phyloP scores from a whole-genome alignment of 2,329 filamentous ascomycete species.

The Colletotrichum gigasporum region DNA sequence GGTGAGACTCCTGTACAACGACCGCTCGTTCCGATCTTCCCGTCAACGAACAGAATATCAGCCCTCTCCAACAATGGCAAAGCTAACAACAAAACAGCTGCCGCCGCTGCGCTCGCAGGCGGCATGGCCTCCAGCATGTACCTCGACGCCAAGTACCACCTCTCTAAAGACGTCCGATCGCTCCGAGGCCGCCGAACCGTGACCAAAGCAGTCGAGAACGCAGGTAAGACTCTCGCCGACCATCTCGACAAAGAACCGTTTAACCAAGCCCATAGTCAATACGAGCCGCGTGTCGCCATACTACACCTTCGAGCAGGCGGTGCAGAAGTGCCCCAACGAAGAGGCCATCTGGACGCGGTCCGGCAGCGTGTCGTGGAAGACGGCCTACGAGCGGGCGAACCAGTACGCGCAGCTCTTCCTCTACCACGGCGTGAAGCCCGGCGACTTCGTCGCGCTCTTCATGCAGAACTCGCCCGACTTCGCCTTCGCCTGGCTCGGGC shows the following conservation, averaged over 20 bases:
- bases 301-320: conserved; percentile 71
- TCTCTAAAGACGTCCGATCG: conserved; percentile 66
- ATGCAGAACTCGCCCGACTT: conserved; percentile 76
- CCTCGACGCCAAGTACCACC: conserved; percentile 74
- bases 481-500: conserved; percentile 70
- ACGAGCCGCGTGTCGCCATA: conserved; percentile 68
- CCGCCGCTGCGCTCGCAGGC: conserved; percentile 49
- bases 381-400: conserved; percentile 64
- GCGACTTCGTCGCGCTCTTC: conserved; percentile 72
- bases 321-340: conserved; percentile 58
- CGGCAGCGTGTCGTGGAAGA: conserved; percentile 66
- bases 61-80: background rate
- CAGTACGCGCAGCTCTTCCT: conserved; percentile 72
- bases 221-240: background rate
- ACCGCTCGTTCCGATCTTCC: too few species aligned
- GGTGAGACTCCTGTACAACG: background rate
- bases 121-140: conserved; percentile 48
- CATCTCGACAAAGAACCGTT: conserved; percentile 41
- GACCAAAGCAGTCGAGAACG: conserved; percentile 51
- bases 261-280: conserved; percentile 45
- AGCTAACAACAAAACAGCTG: conserved; percentile 34
- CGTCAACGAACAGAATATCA: too few species aligned
- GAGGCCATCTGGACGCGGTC: conserved; percentile 75
- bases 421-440: conserved; percentile 64
- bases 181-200: conserved; percentile 47